A percentile compares a stretch with the other conserved stretches of the same genome.
phyloP scores from a whole-genome alignment of 1,284 basidiomycete genomes.

The Mycosarcoma maydis region DNA sequence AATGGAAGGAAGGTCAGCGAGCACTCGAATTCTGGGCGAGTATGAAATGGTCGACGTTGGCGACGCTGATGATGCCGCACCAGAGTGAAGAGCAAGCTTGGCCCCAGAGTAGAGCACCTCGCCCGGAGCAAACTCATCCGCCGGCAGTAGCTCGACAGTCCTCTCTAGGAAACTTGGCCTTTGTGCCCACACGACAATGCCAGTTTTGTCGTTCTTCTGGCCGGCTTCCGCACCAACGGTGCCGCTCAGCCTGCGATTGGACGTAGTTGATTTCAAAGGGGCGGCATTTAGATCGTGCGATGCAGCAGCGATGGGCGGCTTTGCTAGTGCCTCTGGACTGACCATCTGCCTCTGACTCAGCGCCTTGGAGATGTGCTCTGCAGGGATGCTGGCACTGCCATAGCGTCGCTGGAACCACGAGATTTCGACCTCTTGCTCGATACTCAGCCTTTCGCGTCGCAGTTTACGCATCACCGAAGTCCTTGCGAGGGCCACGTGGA shows the following conservation, averaged over 20 bases:
- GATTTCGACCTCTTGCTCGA: slow-evolving; percentile 57
- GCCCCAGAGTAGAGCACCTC: slow-evolving; percentile 22
- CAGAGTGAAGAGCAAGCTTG: neutral
- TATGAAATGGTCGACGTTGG: slow-evolving; percentile 8
- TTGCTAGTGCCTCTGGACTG: slow-evolving; percentile 54
- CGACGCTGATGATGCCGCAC: neutral
- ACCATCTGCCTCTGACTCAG: slow-evolving; percentile 41
- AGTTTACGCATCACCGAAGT: slow-evolving; percentile 52
- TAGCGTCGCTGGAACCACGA: slow-evolving; percentile 55
- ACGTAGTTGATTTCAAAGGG: neutral
- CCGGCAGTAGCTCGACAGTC: slow-evolving; percentile 12
- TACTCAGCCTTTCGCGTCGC: slow-evolving; percentile 21
- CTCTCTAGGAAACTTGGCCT: slow-evolving; percentile 25
- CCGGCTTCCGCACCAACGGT: slow-evolving; percentile 2
- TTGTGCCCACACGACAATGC: slow-evolving; percentile 38
- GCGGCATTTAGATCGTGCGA: slow-evolving; percentile 1
- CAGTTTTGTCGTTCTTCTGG: slow-evolving; percentile 25
- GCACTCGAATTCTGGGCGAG: slow-evolving; percentile 35
- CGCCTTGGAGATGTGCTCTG: slow-evolving; percentile 34
- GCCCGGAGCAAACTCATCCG: slow-evolving; percentile 26
- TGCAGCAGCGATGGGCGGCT: slow-evolving; percentile 36
- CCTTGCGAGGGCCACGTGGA: slow-evolving; percentile 46
- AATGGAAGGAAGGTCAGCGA: slow-evolving; percentile 38
- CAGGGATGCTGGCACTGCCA: slow-evolving; percentile 42
- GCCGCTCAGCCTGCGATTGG: slow-evolving; percentile 11